These are phyloP conservation scores for Trichophyton equinum DNA, from an alignment of 2,329 filamentous ascomycete species.

Conservation along the genomic window DNA sequence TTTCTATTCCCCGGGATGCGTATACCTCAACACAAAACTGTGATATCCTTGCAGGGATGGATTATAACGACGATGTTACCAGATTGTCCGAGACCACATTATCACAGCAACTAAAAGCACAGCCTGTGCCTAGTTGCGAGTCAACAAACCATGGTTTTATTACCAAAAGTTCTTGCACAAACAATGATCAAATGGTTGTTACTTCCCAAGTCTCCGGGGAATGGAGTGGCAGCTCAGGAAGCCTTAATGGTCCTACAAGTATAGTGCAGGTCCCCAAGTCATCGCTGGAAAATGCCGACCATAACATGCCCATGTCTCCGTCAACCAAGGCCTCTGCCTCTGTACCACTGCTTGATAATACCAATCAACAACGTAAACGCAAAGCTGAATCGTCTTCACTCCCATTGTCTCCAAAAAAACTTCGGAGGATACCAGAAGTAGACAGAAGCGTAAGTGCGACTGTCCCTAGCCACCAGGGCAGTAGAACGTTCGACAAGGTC, in stretches of 20 bases:
- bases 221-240: too few relatives aligned
- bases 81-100: not conserved
- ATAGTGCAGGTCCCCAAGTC: not conserved
- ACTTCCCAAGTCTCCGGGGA: not conserved
- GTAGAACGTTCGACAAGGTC: not conserved
- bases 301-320: too few relatives aligned
- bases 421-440: not conserved
- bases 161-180: not conserved
- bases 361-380: not conserved
- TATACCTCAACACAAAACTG: conserved; percentile 9
- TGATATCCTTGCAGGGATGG: not conserved
- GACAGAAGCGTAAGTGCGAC: not conserved
- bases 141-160: not conserved
- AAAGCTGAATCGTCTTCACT: not conserved
- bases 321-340: not conserved
- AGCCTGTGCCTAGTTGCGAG: not conserved
- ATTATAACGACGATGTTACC: not conserved
- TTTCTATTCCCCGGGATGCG: conserved; percentile 6
- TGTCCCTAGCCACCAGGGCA: not conserved
- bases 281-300: not conserved
- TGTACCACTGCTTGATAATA: not conserved
- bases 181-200: not conserved
- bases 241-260: not conserved
- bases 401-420: not conserved
- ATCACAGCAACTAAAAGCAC: not conserved